Base-by-base conservation (phyloP, 225 moss, liverwort and hornwort species). In the Pseudoscleropodium purum region DNA sequence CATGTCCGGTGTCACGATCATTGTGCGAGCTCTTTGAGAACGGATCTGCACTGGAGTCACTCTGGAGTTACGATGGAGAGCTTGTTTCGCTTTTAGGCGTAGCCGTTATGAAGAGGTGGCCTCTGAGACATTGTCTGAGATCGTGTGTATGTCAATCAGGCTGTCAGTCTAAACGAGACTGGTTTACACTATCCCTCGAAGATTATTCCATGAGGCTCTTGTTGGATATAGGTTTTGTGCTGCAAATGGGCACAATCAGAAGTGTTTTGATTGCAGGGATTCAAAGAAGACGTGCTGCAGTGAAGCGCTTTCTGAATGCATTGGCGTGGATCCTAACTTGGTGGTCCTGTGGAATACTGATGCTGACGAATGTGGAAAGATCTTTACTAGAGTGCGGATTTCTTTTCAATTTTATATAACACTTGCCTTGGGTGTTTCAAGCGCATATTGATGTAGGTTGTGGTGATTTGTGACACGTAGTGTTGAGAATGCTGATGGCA, bases 281-380 rank as follows among this genome's bases (percentile, higher is more conserved):
- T 80, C 69, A 78, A 79, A 89, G 92, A 93, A 85, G 91, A 86
- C 81, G 37, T 90, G 89, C 85, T 90, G 87, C 90, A 73, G 89
- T 85, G 94, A 84, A 92, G 93, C 88, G 82, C 88, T 89, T 86
- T 91, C 82, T 84, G 62, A 88, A 86, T 84, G 89, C 92, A 74
- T 91, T 89, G 62, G 80, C 90, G 93, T 92, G 90, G 94, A 94
- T 96, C 95, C 96, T 97, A 96, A 97, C 93, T 82, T 94, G 91
- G 92, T 91, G 94, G 85, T 93, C 88, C 90, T 94, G 92, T 96
- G 94, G 89, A 94, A 92, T 94, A 90, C 93, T 96, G 93, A 91
- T 97, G 92, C 92, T 97, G 92, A 91, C 89, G 80, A 87, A 81
- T 91, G 89, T 94, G 92, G 89, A 91, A 91, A 93, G 93, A 94